Base-by-base conservation (phyloP, 2,329 filamentous ascomycete genomes). In the Phialophora macrospora region DNA sequence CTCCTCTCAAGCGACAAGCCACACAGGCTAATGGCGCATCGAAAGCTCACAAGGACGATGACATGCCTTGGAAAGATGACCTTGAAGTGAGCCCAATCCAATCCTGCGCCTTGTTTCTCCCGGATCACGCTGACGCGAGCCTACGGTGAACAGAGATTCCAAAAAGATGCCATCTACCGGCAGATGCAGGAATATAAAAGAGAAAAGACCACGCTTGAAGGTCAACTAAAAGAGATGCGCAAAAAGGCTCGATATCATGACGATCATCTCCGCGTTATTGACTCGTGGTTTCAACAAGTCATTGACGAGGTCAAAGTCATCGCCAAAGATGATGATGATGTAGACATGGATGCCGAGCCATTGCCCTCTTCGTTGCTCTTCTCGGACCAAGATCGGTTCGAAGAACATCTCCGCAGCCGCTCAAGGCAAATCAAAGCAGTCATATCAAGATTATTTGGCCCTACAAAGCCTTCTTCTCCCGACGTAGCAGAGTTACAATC, bases 121-220 rank as follows among this genome's bases (percentile, higher is more conserved):
- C 24, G 24, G 51, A 51, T 34, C 41, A 62, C 38, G 20, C 69
- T 62, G 64, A 66, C 49, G 24, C 34, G 17, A n/a, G 22, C 17
- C 44, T 58, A 48, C 14, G 51, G 24, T 41, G 11, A 49, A 73
- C 79, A 96, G 92, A 88, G 90, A 76, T 95, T 90, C 75, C 91
- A 94, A 80, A 99, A 98, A 81, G 95, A 97, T 82, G 95, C 95
- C 70, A 97, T 99, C 77, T 90, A 91, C 74, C 92, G 96, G 65
- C 94, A 97, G 80, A 97, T 99, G 93, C 91, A 93, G 76, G 95
- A 98, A 80, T 97, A 96, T 80, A 97, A 96, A 80, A 89, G 95
- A 73, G 92, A 96, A 77, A 93, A 93, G 76, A 84, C 85, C 64
- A 90, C 90, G 48, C 82, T 96, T 68, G 93, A 98, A 80, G 83